Evolutionary conservation across 2,329 filamentous ascomycete species (phyloP).

Genomic region (Fusarium caatingaense): DNA sequence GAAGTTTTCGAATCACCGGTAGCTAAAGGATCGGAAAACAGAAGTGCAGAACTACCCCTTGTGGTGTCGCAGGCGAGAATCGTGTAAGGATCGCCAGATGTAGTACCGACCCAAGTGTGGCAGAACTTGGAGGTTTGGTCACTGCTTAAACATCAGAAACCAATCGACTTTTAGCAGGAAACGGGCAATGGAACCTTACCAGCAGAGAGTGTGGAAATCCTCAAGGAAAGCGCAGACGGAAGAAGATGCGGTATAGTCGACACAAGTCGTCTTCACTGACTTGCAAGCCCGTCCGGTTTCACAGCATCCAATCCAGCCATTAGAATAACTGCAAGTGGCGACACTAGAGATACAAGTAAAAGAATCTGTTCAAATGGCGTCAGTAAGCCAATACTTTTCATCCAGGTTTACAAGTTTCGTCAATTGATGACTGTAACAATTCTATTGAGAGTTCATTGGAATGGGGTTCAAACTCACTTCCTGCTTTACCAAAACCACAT

Average conservation of each 20-base stretch:
- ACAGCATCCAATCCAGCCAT: slow-evolving; percentile 50
- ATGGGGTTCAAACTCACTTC: slow-evolving; percentile 44
- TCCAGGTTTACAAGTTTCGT: not conserved
- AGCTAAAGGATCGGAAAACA: slow-evolving; percentile 49
- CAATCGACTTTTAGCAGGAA: too few species aligned
- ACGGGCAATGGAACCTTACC: slow-evolving; percentile 40
- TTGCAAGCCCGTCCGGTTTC: slow-evolving; percentile 45
- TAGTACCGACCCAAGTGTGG: slow-evolving; percentile 48
- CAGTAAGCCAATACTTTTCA: not conserved
- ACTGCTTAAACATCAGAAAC: slow-evolving; percentile 31
- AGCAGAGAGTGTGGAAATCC: slow-evolving; percentile 52
- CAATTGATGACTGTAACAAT: not conserved
- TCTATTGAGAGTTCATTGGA: not conserved
- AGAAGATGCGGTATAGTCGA: slow-evolving; percentile 46
- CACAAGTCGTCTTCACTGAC: slow-evolving; percentile 49
- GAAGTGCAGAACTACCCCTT: slow-evolving; percentile 43
- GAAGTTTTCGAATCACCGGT: slow-evolving; percentile 17
- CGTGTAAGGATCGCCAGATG: slow-evolving; percentile 36
- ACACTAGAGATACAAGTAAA: slow-evolving; percentile 46
- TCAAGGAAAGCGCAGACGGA: slow-evolving; percentile 42
- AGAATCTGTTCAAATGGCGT: slow-evolving; percentile 37
- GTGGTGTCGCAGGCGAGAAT: slow-evolving; percentile 46
- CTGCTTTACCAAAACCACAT: slow-evolving; percentile 48
- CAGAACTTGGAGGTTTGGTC: slow-evolving; percentile 36
- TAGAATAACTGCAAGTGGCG: slow-evolving; percentile 45